A percentile compares a stretch with the other conserved stretches of the same genome.
These are phyloP conservation scores for Diutina rugosa DNA, from an alignment of 1,139 yeast species.

Conservation along the genomic window DNA sequence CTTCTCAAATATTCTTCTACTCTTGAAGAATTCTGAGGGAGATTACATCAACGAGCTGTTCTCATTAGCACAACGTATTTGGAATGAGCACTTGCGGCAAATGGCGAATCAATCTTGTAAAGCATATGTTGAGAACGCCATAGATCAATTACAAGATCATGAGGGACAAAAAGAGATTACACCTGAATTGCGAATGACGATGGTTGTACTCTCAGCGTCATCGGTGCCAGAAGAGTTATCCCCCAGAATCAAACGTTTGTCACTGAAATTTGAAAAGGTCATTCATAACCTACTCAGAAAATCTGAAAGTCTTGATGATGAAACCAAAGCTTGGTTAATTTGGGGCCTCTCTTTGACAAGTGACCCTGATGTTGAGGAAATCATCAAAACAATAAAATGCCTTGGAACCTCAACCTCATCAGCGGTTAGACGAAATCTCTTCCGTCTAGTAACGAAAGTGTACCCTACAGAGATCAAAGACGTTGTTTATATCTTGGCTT, in stretches of 20 bases:
- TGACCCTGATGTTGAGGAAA: background rate
- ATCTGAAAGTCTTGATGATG: background rate
- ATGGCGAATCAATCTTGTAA: slow-evolving; percentile 7
- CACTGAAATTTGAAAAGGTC: background rate
- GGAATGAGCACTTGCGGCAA: slow-evolving; percentile 15
- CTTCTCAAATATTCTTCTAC: slow-evolving; percentile 11
- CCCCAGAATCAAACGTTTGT: background rate
- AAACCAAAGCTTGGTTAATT: background rate
- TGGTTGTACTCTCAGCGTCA: background rate
- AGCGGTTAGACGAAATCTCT: background rate
- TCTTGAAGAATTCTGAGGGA: slow-evolving; percentile 10
- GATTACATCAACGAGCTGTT: slow-evolving; percentile 8
- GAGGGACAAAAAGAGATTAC: background rate
- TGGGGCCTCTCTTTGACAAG: background rate
- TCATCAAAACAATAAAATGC: background rate
- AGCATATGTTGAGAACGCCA: background rate
- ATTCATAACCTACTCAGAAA: background rate
- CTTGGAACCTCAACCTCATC: background rate
- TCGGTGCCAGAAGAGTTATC: background rate
- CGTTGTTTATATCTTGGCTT: background rate
- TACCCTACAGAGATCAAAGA: background rate
- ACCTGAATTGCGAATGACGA: background rate
- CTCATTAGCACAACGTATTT: slow-evolving; percentile 14
- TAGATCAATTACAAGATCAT: background rate
- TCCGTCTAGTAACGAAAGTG: background rate